Evolutionary conservation across 805 yeast species (phyloP).

Genomic region (Kluyveromyces starmeri): DNA sequence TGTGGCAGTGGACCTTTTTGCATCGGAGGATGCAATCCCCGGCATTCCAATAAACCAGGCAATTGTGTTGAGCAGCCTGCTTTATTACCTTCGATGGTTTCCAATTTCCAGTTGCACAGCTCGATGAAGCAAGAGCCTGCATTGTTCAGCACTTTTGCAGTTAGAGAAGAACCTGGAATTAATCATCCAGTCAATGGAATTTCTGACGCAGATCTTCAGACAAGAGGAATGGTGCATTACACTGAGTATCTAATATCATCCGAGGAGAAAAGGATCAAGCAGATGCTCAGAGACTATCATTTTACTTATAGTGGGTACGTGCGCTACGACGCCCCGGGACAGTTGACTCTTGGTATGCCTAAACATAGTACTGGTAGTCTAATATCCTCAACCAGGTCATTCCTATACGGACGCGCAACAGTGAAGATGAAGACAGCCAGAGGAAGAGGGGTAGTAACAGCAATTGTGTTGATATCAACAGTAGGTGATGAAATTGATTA

Average conservation of each 20-base stretch:
- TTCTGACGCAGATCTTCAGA: constrained; percentile 9
- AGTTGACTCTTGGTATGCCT: constrained; percentile 51
- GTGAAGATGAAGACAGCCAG: constrained; percentile 66
- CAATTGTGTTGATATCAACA: constrained; percentile 72
- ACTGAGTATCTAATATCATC: constrained; percentile 21
- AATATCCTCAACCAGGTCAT: constrained; percentile 62
- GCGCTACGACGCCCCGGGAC: constrained; percentile 37
- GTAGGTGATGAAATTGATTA: constrained; percentile 88
- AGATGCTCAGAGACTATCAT: constrained; percentile 52
- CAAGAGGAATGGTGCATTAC: constrained; percentile 21
- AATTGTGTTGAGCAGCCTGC: constrained; percentile 81
- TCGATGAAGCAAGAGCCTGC: constrained; percentile 15
- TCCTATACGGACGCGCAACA: constrained; percentile 77
- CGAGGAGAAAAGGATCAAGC: constrained; percentile 46
- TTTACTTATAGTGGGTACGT: constrained; percentile 52
- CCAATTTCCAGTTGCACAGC: not conserved
- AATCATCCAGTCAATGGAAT: not conserved
- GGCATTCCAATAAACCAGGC: constrained; percentile 49
- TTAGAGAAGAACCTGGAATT: not conserved
- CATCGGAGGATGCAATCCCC: constrained; percentile 83
- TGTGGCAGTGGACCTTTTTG: constrained; percentile 74
- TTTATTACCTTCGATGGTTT: constrained; percentile 38
- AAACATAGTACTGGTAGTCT: constrained; percentile 66
- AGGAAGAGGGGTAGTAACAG: constrained; percentile 73
- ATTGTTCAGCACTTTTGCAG: not conserved